phyloP scores from a whole-genome alignment of 805 yeast species.

The Yarrowia porcina region DNA sequence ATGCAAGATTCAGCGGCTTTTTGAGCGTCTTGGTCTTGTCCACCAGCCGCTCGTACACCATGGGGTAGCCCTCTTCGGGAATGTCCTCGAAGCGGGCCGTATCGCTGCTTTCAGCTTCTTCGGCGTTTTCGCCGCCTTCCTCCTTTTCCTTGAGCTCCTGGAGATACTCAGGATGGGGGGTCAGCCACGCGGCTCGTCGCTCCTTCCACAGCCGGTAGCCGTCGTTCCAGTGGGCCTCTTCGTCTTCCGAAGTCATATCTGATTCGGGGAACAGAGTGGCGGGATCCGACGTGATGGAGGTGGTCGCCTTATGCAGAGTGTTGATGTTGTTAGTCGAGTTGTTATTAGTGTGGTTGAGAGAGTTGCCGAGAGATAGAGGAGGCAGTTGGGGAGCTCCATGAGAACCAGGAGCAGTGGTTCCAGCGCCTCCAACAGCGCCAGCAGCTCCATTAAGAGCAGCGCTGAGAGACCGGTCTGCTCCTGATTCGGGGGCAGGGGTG shows the following conservation, averaged over 20 bases:
- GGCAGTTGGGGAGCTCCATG: neutral
- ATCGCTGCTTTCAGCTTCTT: neutral
- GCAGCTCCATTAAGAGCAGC: neutral
- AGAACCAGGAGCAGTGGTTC: neutral
- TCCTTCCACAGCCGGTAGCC: constrained; percentile 68
- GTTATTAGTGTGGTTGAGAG: neutral
- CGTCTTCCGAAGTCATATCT: constrained; percentile 18
- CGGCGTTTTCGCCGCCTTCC: neutral
- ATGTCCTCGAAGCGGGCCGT: constrained; percentile 34
- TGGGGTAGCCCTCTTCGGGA: constrained; percentile 38
- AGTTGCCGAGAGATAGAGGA: neutral
- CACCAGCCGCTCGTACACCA: constrained; percentile 65
- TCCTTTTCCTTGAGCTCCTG: constrained; percentile 12
- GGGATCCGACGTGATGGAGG: constrained; percentile 19
- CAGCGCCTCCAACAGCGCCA: neutral
- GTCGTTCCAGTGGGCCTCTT: constrained; percentile 44
- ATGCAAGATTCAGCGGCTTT: constrained; percentile 68
- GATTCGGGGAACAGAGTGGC: constrained; percentile 20
- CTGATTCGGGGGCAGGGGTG: constrained; percentile 17
- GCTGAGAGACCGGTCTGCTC: neutral
- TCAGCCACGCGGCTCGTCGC: constrained; percentile 65
- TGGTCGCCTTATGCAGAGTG: constrained; percentile 19
- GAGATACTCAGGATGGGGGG: constrained; percentile 26
- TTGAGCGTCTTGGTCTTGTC: constrained; percentile 65
- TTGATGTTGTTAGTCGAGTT: constrained; percentile 19